These are phyloP conservation scores for Talaromyces marneffei DNA, from an alignment of 2,329 filamentous ascomycete species.

Conservation along the genomic window DNA sequence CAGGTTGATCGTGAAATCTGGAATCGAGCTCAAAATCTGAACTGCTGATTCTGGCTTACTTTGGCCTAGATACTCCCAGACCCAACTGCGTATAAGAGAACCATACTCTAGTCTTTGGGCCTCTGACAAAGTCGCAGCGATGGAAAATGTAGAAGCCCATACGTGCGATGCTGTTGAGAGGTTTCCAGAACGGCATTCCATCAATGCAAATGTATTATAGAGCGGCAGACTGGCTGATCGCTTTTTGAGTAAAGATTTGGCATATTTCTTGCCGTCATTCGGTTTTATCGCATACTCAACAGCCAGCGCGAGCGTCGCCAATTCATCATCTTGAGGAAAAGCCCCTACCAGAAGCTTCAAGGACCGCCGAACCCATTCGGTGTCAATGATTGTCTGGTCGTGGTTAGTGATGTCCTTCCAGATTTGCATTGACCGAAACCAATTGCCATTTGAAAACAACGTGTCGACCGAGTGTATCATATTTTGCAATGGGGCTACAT, in stretches of 20 bases:
- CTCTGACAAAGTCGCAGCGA: constrained; percentile 42
- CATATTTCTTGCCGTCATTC: constrained; percentile 58
- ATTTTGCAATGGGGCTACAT: constrained; percentile 26
- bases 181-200: constrained; percentile 59
- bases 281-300: constrained; percentile 56
- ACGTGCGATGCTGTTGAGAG: constrained; percentile 56
- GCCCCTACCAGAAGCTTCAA: constrained; percentile 54
- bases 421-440: constrained; percentile 36
- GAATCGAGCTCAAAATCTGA: constrained; percentile 36
- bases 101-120: constrained; percentile 34
- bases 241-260: constrained; percentile 67
- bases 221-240: constrained; percentile 59
- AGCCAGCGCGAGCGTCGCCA: constrained; percentile 67
- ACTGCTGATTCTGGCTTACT: constrained; percentile 34
- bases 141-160: constrained; percentile 60
- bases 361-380: constrained; percentile 46
- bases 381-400: constrained; percentile 33
- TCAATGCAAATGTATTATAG: constrained; percentile 73
- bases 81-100: constrained; percentile 56
- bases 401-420: constrained; percentile 25
- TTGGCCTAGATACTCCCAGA: constrained; percentile 60
- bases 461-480: constrained; percentile 46
- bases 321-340: constrained; percentile 40
- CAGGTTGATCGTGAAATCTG: constrained; percentile 32
- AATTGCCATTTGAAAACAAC: constrained; percentile 48